These are phyloP conservation scores for Tritrichomonas foetus DNA, from an alignment of 208 protist genomes.

Conservation along the genomic window DNA sequence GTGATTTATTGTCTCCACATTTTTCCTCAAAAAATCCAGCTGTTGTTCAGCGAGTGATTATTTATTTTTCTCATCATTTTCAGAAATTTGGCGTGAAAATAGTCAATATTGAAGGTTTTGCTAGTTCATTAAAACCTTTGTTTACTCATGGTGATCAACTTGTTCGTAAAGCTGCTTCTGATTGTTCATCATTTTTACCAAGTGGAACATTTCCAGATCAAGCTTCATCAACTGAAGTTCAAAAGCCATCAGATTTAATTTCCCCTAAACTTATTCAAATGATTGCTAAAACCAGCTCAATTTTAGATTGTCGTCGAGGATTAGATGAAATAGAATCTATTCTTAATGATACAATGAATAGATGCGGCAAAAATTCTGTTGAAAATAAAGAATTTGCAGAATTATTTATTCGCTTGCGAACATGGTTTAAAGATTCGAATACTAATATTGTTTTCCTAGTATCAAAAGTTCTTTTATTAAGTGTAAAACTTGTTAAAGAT, in stretches of 20 bases:
- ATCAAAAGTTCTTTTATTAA: not conserved
- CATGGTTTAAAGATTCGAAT: constrained; percentile 33
- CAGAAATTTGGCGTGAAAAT: too few relatives aligned
- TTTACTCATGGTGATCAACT: not conserved
- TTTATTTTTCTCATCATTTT: not conserved
- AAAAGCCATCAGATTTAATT: too few relatives aligned
- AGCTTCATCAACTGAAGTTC: too few relatives aligned
- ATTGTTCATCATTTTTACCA: not conserved
- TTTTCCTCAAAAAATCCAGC: not conserved
- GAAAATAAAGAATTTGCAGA: not conserved
- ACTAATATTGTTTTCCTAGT: not conserved
- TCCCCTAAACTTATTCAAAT: too few relatives aligned
- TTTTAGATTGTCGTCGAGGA: not conserved
- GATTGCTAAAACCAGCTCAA: not conserved
- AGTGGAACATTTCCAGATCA: too few relatives aligned
- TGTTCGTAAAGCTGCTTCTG: not conserved
- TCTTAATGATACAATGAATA: not conserved
- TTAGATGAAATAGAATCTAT: not conserved
- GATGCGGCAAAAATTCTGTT: not conserved
- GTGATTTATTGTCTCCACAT: not conserved
- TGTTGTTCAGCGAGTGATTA: not conserved
- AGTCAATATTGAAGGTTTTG: not conserved
- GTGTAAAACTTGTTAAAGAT: not conserved
- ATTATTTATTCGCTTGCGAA: not conserved
- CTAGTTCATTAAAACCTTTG: not conserved